These are phyloP conservation scores for Solanum hybrid DNA, from an alignment of 305 asterid genomes.

Conservation along the genomic window DNA sequence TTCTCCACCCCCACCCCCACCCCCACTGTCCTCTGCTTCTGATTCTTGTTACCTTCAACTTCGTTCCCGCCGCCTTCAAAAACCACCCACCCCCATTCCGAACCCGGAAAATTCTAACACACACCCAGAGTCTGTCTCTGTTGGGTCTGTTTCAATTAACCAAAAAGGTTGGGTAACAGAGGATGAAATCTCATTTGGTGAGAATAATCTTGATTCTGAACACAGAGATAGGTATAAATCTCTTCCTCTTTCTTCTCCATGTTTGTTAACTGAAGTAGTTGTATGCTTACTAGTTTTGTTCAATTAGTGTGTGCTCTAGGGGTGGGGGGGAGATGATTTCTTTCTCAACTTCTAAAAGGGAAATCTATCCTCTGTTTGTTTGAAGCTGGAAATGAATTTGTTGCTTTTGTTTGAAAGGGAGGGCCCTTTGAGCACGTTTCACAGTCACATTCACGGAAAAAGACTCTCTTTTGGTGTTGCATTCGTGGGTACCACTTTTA, in stretches of 20 bases:
- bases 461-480: not conserved
- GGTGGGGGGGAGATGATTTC: not conserved
- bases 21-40: slow-evolving; percentile 4
- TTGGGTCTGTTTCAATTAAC: slow-evolving; percentile 18
- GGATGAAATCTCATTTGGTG: slow-evolving; percentile 48
- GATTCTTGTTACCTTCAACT: slow-evolving; percentile 50
- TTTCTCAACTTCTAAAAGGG: not conserved
- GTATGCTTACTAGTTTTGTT: not conserved
- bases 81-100: slow-evolving; percentile 24
- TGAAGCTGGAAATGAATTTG: not conserved
- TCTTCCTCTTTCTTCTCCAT: not conserved
- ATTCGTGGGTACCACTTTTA: not conserved
- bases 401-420: slow-evolving; percentile 14
- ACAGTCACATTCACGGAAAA: slow-evolving; percentile 10
- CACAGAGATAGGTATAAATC: slow-evolving; percentile 38
- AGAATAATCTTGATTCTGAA: slow-evolving; percentile 38
- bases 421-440: slow-evolving; percentile 3
- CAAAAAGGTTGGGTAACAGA: slow-evolving; percentile 16
- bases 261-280: no score
- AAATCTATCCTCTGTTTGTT: not conserved
- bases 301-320: not conserved
- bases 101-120: not conserved
- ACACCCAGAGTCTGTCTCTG: not conserved
- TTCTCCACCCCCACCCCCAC: not conserved
- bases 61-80: slow-evolving; percentile 68